These are phyloP conservation scores for Geosmithia putterillii DNA, from an alignment of 2,329 filamentous ascomycete genomes.

Conservation along the genomic window DNA sequence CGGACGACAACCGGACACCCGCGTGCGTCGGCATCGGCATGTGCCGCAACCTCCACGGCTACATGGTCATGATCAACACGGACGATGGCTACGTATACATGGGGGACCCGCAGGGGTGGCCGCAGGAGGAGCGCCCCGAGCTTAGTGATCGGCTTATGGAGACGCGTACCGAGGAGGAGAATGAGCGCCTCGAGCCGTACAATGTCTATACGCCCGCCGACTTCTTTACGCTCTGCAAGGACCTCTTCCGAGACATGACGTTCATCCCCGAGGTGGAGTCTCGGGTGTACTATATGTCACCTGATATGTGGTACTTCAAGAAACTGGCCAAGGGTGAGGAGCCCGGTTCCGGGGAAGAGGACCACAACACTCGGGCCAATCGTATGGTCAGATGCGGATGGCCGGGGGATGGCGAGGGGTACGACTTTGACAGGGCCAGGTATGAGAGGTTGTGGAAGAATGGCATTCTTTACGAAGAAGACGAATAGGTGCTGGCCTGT, in stretches of 20 bases:
- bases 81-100: slow-evolving; percentile 6
- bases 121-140: slow-evolving; percentile 1
- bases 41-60: slow-evolving; percentile 1
- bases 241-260: slow-evolving; percentile 4
- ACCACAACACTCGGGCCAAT: slow-evolving; percentile 3
- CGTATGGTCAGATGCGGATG: slow-evolving; percentile 5
- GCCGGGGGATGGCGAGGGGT: slow-evolving; percentile 4
- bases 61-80: slow-evolving; percentile 6
- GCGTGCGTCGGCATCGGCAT: slow-evolving; percentile 5
- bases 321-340: too few species aligned
- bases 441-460: too few species aligned
- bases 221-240: slow-evolving; percentile 5
- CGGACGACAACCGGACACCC: slow-evolving; percentile 1
- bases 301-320: too few species aligned
- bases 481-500: too few species aligned
- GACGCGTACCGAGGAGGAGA: too few species aligned
- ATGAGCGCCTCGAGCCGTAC: too few species aligned
- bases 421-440: slow-evolving; percentile 3
- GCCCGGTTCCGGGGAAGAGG: too few species aligned
- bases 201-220: slow-evolving; percentile 6
- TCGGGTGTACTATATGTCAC: too few species aligned
- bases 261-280: slow-evolving; percentile 3
- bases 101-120: not conserved
- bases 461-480: too few species aligned
- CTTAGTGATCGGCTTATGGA: not conserved